Evolutionary conservation across 1,284 basidiomycete species (phyloP).

Genomic region (Ceratobasidium papillatum): DNA sequence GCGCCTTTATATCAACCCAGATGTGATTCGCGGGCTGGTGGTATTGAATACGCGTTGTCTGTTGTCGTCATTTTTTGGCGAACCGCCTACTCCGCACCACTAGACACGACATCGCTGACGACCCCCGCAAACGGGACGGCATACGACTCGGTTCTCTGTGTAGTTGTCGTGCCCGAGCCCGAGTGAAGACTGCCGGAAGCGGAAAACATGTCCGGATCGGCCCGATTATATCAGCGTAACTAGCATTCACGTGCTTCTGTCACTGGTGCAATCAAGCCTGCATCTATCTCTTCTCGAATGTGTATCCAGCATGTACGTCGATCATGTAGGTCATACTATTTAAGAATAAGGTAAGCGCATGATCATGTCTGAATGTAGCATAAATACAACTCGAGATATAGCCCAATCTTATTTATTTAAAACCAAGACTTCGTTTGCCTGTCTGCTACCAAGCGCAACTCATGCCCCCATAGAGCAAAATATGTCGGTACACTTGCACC

Average conservation of each 20-base stretch:
- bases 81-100: neutral
- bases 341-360: too few relatives aligned
- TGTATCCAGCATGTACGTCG: too few relatives aligned
- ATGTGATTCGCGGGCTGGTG: neutral
- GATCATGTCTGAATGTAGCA: too few relatives aligned
- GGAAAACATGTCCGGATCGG: neutral
- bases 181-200: neutral
- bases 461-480: too few relatives aligned
- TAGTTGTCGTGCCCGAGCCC: neutral
- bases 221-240: neutral
- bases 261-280: neutral
- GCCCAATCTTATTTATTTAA: too few relatives aligned
- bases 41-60: neutral
- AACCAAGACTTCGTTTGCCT: too few relatives aligned
- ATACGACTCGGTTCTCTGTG: neutral
- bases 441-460: too few relatives aligned
- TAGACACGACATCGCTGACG: neutral
- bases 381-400: too few relatives aligned
- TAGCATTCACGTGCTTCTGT: neutral
- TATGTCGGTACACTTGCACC: too few relatives aligned
- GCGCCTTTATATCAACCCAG: constrained; percentile 6
- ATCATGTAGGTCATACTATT: too few relatives aligned
- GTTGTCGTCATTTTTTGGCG: neutral
- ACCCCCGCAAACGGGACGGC: neutral
- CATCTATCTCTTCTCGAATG: too few relatives aligned